Evolutionary conservation across 192 early-diverging fungal species (phyloP), one percentile per base, ranked within the genome.

Genomic region (Spinellus fusiger): DNA sequence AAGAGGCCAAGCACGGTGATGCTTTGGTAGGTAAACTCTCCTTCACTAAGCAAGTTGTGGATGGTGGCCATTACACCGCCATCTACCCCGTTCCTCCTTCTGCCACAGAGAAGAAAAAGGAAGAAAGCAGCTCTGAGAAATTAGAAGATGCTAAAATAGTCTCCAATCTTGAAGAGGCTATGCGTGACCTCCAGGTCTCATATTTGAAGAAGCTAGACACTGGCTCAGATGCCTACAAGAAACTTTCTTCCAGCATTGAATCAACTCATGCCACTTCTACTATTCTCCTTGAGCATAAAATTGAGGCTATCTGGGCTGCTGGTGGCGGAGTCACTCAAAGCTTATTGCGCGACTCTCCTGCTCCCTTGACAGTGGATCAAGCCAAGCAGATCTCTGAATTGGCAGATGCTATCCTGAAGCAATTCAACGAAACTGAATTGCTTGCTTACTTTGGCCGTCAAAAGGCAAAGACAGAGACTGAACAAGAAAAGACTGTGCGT

Each of bases 1-100:
- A 84, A 50, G 86, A 84, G 12, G 89, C 87, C 32, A 80, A 82
- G 50, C 77, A 85, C 5, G 92, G 92, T 5, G 95, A 98, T 70
- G 56, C 89, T 44, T 75, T 98, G 27, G 60, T 82, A 18, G 95
- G 93, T 0, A 78, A 81, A 32, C 68, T 93, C 35, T 56, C 73
- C 13, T 79, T 89, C 40, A 75, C 68, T 60, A 15, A 73, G 51
- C 35, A 69, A 49, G 61, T 52, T 73, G 33, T 77, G n/a, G 68
- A 72, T 73, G 62, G 80, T 57, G 74, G 79, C 47, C 68, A 76
- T 70, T 66, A 78, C 35, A 69, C 59, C 13, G 70, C 72, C 3
- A 62, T 78, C 15, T 87, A 83, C 37, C 59, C 77, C 5, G 76
- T 84, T 47, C 73, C 84, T 12, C 77, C 75, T 31, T 57, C 69